Evolutionary conservation across 192 early-diverging fungal genomes (phyloP), one percentile per base, ranked within the genome.

Genomic region (Cetraspora pellucida): DNA sequence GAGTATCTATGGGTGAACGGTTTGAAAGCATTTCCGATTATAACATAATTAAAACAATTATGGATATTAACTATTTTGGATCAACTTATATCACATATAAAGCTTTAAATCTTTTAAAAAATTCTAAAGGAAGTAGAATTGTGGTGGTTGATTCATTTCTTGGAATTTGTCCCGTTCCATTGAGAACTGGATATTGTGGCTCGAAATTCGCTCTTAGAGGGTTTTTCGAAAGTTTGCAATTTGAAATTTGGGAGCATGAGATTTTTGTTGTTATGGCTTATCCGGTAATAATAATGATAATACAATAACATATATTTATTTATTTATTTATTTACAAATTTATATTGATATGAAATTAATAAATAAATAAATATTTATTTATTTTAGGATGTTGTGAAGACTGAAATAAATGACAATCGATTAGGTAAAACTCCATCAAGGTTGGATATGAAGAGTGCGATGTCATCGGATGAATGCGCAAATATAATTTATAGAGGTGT

Each of bases 151-250:
- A 23, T 11, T 74, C 72, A 59, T 10, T 74, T 3, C 10, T 14
- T 17, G 57, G 52, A 23, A 43, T 74, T 45, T 10, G 45, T 0
- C 44, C 44, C n/a, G 19, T 43, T 45, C 72, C 54, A 6, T 21
- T 45, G 1, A n/a, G 72, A 43, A 59, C 57, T 21, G 72, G 72
- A 14, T 74, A 74, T 60, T 1, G 7, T 21, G 72, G 19, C 14
- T 74, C 72, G 4, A 74, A 74, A 59, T 74, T 44, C 59, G 72
- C 72, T 44, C 31, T 55, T 17, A 74, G 43, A 74, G 72, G 72
- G 17, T 74, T 74, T 58, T 74, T 58, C 59, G 72, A 74, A 45
- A 49, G 21, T 43, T 74, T 74, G 43, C 72, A 60, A 45, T 1
- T 9, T 10, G 72, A 74, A 45, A 13, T 74, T 46, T 21, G 27